Base-by-base conservation (phyloP, 352 stramenopile genomes). In the Pythium pyrilobum region DNA sequence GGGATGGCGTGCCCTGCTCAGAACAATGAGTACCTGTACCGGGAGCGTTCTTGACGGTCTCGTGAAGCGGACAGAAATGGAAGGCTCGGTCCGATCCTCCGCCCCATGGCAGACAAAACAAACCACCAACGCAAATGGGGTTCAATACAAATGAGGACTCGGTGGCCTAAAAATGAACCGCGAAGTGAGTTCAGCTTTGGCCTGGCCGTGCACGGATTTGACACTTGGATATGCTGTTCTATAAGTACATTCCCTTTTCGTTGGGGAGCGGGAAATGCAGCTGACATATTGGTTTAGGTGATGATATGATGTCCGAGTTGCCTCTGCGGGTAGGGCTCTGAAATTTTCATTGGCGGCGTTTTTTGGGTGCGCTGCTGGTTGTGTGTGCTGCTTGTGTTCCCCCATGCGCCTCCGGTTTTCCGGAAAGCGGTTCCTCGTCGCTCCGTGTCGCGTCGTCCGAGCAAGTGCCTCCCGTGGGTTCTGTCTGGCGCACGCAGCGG, bases 281-380 rank as follows among this genome's bases (percentile, higher is more conserved):
- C 16, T 37, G 37, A 45, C 49, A 6, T 60, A 60, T 37, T 60
- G 7, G 28, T 18, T 52, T 52, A 58, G 42, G 10, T 21, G 6
- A 31, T 5, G 2, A 18, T 38, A 44, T 16, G 8, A 47, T 47
- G 34, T 39, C 34, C 38, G 23, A 44, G 28, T 42, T 37, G 32
- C 33, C n/a, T 34, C 10, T 47, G 59, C 43, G 73, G 65, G 65
- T 87, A 85, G 77, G 77, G 74, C 45, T 80, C 25, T 79, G 74
- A 88, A 88, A 88, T 64, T 88, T 88, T 88, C 62, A 45, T 47
- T 44, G 23, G 48, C 27, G 62, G 38, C 21, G 62, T 59, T 51
- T 54, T 53, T 57, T 64, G 47, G 38, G 44, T 52, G 46, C 32
- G 49, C 38, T 56, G 49, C 38, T 18, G 33, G 38, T 32, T 41